phyloP scores from a whole-genome alignment of 2,329 filamentous ascomycete species.

The Arachnopeziza araneosa region DNA sequence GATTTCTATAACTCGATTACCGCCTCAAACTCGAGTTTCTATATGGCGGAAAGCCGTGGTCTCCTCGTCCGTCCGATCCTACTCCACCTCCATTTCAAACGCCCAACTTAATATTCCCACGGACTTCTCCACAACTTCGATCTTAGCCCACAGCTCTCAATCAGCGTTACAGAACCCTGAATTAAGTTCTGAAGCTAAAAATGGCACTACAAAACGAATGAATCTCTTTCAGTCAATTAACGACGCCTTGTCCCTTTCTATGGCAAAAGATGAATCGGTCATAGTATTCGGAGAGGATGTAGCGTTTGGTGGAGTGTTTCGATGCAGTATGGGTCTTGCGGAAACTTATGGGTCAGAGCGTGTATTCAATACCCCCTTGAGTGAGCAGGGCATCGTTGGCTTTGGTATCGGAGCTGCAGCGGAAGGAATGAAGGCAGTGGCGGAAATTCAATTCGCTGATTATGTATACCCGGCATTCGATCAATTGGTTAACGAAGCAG shows the following conservation, averaged over 20 bases:
- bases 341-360: constrained; percentile 81
- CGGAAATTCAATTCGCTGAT: constrained; percentile 80
- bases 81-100: constrained; percentile 42
- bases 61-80: constrained; percentile 10
- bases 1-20: neutral
- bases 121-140: constrained; percentile 76
- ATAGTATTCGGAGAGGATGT: constrained; percentile 96
- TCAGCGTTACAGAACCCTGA: constrained; percentile 66
- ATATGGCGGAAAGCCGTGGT: constrained; percentile 1
- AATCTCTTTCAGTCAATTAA: constrained; percentile 96
- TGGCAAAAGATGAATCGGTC: constrained; percentile 78
- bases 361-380: constrained; percentile 94
- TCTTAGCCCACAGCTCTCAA: constrained; percentile 76
- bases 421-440: constrained; percentile 86
- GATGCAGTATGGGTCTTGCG: constrained; percentile 85
- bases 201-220: constrained; percentile 73
- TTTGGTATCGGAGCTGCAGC: constrained; percentile 88
- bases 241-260: constrained; percentile 74
- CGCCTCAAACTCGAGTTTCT: neutral
- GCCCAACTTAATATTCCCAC: constrained; percentile 75
- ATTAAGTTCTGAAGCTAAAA: constrained; percentile 58
- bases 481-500: constrained; percentile 72
- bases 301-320: constrained; percentile 92
- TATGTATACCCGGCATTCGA: constrained; percentile 75
- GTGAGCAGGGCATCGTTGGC: constrained; percentile 89